These are phyloP conservation scores for Calonectria hongkongensis DNA, from an alignment of 2,329 filamentous ascomycete species.

Conservation along the genomic window DNA sequence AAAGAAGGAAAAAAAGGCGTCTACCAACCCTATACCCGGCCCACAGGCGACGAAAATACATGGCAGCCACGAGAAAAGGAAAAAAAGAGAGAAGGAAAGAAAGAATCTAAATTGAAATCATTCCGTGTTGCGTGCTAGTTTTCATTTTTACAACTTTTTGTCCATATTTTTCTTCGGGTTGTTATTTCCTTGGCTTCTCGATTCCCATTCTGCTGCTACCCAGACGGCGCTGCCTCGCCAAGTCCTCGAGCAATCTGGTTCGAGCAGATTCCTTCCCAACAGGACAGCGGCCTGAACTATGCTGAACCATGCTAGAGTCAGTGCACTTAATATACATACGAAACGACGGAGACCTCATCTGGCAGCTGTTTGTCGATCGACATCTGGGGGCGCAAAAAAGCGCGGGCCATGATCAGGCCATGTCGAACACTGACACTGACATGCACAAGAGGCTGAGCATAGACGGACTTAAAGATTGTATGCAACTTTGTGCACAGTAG, in stretches of 20 bases:
- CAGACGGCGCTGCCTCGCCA: no score
- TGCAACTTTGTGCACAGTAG: constrained; percentile 18
- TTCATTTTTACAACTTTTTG: no score
- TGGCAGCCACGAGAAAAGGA: background rate
- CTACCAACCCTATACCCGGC: background rate
- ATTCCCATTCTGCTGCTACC: no score
- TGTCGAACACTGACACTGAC: background rate
- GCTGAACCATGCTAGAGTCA: constrained; percentile 7
- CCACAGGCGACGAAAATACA: background rate
- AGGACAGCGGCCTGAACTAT: background rate
- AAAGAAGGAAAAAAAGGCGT: background rate
- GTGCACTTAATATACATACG: constrained; percentile 14
- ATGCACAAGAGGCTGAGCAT: background rate
- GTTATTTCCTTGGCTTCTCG: no score
- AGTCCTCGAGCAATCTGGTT: no score
- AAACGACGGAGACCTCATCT: constrained; percentile 1
- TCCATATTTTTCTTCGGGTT: no score
- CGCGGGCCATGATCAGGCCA: constrained; percentile 14
- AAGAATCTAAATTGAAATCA: no score
- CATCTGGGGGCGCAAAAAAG: constrained; percentile 19
- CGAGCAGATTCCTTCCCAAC: no score
- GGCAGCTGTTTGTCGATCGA: constrained; percentile 14
- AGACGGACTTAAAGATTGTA: background rate
- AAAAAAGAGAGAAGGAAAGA: background rate
- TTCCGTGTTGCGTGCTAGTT: no score